A percentile compares a stretch with the other conserved stretches of the same genome.
phyloP scores from a whole-genome alignment of 768 basidiomycete species.

The Zangia roseola region DNA sequence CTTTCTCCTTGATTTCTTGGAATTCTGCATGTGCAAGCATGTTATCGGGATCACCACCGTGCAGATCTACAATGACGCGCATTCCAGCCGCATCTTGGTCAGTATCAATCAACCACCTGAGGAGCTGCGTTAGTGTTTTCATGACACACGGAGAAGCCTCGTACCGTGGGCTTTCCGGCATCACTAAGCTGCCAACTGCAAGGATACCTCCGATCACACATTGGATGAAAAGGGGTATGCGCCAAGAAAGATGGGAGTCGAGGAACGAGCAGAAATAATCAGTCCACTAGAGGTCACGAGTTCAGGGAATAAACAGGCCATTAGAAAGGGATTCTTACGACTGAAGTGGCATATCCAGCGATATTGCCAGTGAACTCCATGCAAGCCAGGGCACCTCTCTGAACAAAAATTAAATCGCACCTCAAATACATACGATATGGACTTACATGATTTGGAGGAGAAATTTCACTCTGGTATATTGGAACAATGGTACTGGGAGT shows the following conservation, averaged over 20 bases:
- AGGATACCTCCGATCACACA: slow-evolving; percentile 83
- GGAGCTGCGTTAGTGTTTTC: slow-evolving; percentile 5
- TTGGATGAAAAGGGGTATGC: slow-evolving; percentile 86
- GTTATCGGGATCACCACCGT: slow-evolving; percentile 75
- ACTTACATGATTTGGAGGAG: slow-evolving; percentile 83
- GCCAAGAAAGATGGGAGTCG: slow-evolving; percentile 85
- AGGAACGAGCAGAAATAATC: slow-evolving; percentile 94
- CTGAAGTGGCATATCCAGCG: slow-evolving; percentile 85
- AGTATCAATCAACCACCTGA: slow-evolving; percentile 86
- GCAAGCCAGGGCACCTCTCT: slow-evolving; percentile 90
- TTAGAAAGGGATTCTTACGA: slow-evolving; percentile 50
- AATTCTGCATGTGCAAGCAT: slow-evolving; percentile 77
- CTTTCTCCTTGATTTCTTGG: slow-evolving; percentile 82
- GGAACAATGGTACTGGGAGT: slow-evolving; percentile 81
- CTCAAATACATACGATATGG: background rate
- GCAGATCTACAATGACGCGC: slow-evolving; percentile 83
- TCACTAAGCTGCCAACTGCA: slow-evolving; percentile 71
- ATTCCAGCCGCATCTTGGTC: slow-evolving; percentile 83
- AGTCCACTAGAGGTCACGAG: slow-evolving; percentile 60
- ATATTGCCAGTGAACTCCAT: slow-evolving; percentile 97
- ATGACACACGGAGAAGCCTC: slow-evolving; percentile 3
- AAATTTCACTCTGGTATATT: slow-evolving; percentile 94
- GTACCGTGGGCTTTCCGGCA: slow-evolving; percentile 90
- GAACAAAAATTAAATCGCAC: slow-evolving; percentile 5
- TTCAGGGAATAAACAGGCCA: background rate